Evolutionary conservation across 129 eudicot genomes (phyloP), one percentile per base, ranked within the genome.

Genomic region (Centrapalus pauciflorus): DNA sequence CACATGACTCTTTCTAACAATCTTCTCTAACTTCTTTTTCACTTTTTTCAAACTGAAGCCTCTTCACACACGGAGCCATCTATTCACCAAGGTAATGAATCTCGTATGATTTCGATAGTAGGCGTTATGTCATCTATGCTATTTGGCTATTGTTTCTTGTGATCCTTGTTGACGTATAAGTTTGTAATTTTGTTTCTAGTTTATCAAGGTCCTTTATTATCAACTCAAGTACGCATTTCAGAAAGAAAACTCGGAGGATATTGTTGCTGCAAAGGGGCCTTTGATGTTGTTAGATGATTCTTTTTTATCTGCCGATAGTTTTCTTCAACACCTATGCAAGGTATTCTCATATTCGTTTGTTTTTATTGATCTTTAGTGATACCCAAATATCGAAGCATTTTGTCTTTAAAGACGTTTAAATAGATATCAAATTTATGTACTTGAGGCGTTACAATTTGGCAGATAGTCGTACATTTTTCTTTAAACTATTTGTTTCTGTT

Each of bases 51-150:
- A 73, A 68, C 5, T 71, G 85, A 84, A 93, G 98, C 98, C 98
- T 69, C 78, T 93, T 35, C 84, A 46, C 64, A 83, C 89, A 21
- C 82, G 98, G 84, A 93, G 82, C 69, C 82, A 71, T 70, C 80
- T 92, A n/a, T 93, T 88, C 76, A 78, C 84, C 55, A 85, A 93
- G 98, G 98, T 93, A 82, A 75, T n/a, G n/a, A n/a, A n/a, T 35
- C 33, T 46, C 17, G 7, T 58, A 27, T 43, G 58, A 68, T 41
- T 69, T 30, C 27, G 45, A 21, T 7, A 38, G 10, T 21, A 14
- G 40, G 11, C 32, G 29, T 16, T 12, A 45, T 55, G 14, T 23
- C 34, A 4, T 71, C 10, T 21, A 29, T 17, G 28, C 4, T 27
- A 5, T 1, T 29, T 55, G 29, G 35, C 52, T 41, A 5, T 17